Percentiles rank a stretch among this genome's conserved stretches.
Evolutionary conservation across 176 grass and related monocot genomes (phyloP).

Genomic region (Zizania latifolia): DNA sequence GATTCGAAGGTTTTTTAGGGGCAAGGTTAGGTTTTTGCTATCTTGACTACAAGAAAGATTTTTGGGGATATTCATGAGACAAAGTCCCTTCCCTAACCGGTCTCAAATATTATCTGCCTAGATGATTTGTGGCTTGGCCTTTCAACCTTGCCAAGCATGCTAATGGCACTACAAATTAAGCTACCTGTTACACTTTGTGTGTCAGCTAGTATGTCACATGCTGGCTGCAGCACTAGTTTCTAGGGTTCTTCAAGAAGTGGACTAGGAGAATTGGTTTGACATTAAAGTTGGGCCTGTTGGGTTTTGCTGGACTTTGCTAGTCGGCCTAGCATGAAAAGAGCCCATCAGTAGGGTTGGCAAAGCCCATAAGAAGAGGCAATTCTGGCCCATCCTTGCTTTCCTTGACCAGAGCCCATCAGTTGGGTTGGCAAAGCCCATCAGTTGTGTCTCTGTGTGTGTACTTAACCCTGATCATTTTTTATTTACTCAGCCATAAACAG

Average conservation of each 20-base stretch:
- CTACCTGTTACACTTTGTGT: neutral
- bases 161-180: no score
- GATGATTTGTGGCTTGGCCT: neutral
- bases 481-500: neutral
- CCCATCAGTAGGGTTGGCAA: neutral
- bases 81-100: neutral
- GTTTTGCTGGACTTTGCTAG: neutral
- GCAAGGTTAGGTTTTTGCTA: neutral
- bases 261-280: no score
- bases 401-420: no score
- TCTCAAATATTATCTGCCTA: neutral
- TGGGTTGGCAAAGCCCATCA: no score
- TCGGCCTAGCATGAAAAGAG: neutral
- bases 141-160: neutral
- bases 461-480: no score
- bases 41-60: neutral
- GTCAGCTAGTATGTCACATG: no score
- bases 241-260: no score
- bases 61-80: neutral
- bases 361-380: neutral
- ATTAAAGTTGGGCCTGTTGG: no score
- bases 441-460: no score
- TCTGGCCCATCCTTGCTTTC: neutral
- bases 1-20: neutral
- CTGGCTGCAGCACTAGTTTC: no score